Evolutionary conservation across 1,284 basidiomycete species (phyloP), one percentile per base, ranked within the genome.

Genomic region (Mycena citricolor): DNA sequence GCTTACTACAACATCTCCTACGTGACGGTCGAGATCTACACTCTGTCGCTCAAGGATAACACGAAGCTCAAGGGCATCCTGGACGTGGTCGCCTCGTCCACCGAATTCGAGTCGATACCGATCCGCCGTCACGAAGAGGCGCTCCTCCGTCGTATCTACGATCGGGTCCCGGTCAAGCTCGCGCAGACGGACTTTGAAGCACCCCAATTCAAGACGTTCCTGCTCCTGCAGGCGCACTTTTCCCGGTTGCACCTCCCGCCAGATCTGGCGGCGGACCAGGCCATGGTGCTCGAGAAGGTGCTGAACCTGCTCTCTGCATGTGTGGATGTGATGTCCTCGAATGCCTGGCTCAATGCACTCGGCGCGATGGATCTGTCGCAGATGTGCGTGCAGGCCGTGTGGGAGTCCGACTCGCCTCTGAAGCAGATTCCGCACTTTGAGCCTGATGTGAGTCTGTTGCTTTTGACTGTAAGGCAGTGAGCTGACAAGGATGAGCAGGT

Each of bases 331-430:
- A 94, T 99, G 92, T 94, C 90, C 4, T 93, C 88, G 36, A 97
- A 97, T 61, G 93, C 90, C 3, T 95, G 86, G 85, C 66, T 99
- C 58, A 95, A 86, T 60, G 95, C 94, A 1, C 71, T 98, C 12
- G 90, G 94, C 37, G 95, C 94, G 0, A 99, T 99, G 97, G 97
- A 99, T 69, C 65, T 99, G 47, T 90, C 88, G n/a, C 97, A 99
- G 69, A 99, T 99, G 95, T 94, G 91, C 64, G 93, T 98, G 2
- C 97, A 99, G 66, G 94, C 90, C 1, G 86, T 95, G 63, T 98
- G 95, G 95, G 94, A 99, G 60, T 87, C 86, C 23, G 97, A 97
- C 64, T 92, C 88, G 33, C 91, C 93, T 0, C 67, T 98, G 61
- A 91, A 90, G 61, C 95, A 99, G 64, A 88, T 99, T 34, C 97